Conservation (phyloP, 2,329 filamentous ascomycete genomes). For the Aspergillus melleus region DNA sequence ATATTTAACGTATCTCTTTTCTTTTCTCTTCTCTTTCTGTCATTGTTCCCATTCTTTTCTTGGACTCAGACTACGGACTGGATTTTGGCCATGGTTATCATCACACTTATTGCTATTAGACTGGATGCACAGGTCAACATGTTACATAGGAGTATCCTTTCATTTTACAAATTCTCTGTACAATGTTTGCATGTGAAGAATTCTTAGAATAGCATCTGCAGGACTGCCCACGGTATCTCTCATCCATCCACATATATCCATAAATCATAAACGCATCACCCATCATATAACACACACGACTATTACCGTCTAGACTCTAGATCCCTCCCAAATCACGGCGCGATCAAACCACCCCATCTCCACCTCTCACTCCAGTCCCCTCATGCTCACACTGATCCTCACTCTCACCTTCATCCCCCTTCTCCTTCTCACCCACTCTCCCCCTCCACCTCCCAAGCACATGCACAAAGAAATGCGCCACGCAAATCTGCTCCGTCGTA, state of each 20-base stretch:
- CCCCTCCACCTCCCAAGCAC: conserved; percentile 34
- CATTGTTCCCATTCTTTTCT: conserved; percentile 6
- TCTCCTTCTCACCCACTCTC: conserved; percentile 8
- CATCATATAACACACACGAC: background rate
- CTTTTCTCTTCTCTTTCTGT: conserved; percentile 5
- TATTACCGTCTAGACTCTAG: background rate
- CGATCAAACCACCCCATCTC: background rate
- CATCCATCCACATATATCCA: background rate
- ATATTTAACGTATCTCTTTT: conserved; percentile 61
- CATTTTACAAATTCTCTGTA: conserved; percentile 2
- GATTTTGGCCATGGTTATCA: background rate
- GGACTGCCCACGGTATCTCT: no score
- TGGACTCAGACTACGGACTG: background rate
- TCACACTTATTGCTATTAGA: background rate
- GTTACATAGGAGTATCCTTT: conserved; percentile 7
- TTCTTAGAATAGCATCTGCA: background rate
- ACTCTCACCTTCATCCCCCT: conserved; percentile 19
- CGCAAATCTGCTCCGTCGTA: conserved; percentile 41
- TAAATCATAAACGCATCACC: no score
- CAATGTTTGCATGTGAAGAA: background rate
- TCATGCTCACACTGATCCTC: background rate
- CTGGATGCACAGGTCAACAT: conserved; percentile 1
- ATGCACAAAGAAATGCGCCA: conserved; percentile 42
- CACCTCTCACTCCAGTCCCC: conserved; percentile 9
- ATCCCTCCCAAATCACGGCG: background rate